Conservation (phyloP, 345 rosid species). For the Brassica napus region DNA sequence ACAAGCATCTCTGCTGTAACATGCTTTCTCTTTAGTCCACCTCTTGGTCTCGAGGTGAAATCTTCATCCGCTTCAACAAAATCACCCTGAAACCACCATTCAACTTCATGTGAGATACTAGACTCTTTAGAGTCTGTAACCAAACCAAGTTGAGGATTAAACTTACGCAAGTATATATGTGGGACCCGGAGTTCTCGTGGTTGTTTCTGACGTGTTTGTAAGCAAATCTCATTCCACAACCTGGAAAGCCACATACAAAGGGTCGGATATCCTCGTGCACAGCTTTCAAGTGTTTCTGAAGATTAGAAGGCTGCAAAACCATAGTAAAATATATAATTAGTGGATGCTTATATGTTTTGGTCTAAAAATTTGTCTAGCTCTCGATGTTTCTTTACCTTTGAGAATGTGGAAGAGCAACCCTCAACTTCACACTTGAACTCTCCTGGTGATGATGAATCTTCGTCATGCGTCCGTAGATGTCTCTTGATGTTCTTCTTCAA, state of each 20-base stretch:
- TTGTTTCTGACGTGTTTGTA: slow-evolving; percentile 81
- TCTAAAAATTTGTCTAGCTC: not conserved
- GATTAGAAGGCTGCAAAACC: slow-evolving; percentile 63
- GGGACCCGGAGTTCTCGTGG: slow-evolving; percentile 64
- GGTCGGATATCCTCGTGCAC: slow-evolving; percentile 59
- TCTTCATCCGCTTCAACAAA: slow-evolving; percentile 65
- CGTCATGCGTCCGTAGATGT: slow-evolving; percentile 66
- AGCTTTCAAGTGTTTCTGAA: slow-evolving; percentile 66
- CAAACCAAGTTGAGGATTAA: not conserved
- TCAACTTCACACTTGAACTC: slow-evolving; percentile 54
- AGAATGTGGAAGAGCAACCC: slow-evolving; percentile 64
- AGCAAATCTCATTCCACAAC: slow-evolving; percentile 70
- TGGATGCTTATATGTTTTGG: not conserved
- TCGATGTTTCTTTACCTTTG: slow-evolving; percentile 50
- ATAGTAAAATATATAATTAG: not conserved
- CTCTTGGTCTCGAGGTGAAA: slow-evolving; percentile 72
- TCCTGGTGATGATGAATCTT: slow-evolving; percentile 40
- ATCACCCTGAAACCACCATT: slow-evolving; percentile 60
- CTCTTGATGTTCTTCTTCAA: slow-evolving; percentile 77
- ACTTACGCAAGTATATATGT: slow-evolving; percentile 63
- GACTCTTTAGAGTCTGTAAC: not conserved
- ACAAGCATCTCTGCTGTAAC: slow-evolving; percentile 62
- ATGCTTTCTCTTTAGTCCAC: slow-evolving; percentile 69
- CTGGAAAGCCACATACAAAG: slow-evolving; percentile 56
- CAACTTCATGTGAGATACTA: not conserved